These are phyloP conservation scores for Entomortierella chlamydospora DNA, from an alignment of 192 early-diverging fungal species.

Conservation along the genomic window DNA sequence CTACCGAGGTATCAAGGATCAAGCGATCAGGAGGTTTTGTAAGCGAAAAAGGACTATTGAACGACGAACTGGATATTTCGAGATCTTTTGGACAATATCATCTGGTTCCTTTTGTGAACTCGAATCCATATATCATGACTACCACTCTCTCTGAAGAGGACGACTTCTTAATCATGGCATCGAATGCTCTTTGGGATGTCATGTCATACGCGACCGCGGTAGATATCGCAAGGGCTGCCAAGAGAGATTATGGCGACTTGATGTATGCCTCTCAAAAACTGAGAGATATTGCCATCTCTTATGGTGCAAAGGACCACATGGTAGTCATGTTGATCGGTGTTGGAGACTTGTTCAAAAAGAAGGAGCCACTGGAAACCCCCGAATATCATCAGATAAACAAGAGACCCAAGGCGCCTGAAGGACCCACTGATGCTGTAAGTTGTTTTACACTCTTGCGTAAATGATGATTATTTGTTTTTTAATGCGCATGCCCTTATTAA, in stretches of 20 bases:
- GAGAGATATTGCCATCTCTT: constrained; percentile 88
- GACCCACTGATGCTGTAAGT: constrained; percentile 67
- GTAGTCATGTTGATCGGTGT: constrained; percentile 94
- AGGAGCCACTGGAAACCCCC: constrained; percentile 22
- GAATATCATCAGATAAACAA: constrained; percentile 51
- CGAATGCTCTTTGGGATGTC: constrained; percentile 79
- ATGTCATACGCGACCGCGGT: constrained; percentile 86
- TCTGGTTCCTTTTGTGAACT: constrained; percentile 83
- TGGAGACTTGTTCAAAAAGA: constrained; percentile 76
- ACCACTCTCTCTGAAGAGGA: constrained; percentile 83
- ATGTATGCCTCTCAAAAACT: constrained; percentile 84
- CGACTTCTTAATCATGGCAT: constrained; percentile 84
- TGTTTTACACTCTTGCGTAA: neutral
- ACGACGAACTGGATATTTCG: constrained; percentile 80
- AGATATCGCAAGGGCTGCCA: constrained; percentile 84
- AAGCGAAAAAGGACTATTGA: constrained; percentile 77
- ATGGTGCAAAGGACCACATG: constrained; percentile 79
- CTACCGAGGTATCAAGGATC: constrained; percentile 78
- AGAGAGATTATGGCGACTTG: constrained; percentile 66
- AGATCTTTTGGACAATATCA: constrained; percentile 90
- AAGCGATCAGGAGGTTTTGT: constrained; percentile 85
- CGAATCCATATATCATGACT: constrained; percentile 81
- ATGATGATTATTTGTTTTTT: no score
- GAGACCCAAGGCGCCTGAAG: constrained; percentile 57
- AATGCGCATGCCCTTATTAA: neutral